These are phyloP conservation scores for Quercus alba DNA, from an alignment of 306 rosid species.

Conservation along the genomic window DNA sequence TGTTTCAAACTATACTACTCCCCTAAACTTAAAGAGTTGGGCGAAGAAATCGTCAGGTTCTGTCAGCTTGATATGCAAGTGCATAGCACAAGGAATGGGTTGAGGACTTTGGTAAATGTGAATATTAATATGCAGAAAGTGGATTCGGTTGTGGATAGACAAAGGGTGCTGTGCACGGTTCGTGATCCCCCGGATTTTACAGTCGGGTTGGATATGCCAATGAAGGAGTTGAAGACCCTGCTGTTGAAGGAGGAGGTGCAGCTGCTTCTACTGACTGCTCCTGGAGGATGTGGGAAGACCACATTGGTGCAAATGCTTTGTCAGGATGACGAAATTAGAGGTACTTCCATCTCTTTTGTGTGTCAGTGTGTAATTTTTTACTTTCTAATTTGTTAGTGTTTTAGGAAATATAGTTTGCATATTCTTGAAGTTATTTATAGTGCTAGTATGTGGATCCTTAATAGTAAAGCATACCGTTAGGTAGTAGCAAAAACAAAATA, in stretches of 20 bases:
- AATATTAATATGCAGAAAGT: not conserved
- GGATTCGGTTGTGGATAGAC: not conserved
- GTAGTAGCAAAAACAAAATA: not conserved
- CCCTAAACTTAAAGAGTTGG: constrained; percentile 8
- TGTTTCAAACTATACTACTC: not conserved
- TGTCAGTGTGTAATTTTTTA: not conserved
- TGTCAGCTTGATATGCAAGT: not conserved
- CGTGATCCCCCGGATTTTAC: constrained; percentile 15
- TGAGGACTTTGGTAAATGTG: not conserved
- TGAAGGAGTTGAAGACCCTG: constrained; percentile 32
- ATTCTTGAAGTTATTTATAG: not conserved
- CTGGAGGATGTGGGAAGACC: constrained; percentile 55
- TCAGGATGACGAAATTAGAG: constrained; percentile 34
- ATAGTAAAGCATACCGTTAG: not conserved
- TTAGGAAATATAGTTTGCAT: not conserved
- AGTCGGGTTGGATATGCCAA: constrained; percentile 34
- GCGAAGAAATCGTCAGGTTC: not conserved
- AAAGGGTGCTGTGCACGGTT: constrained; percentile 11
- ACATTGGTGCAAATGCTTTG: constrained; percentile 47
- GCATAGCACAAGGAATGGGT: not conserved
- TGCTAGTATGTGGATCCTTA: not conserved
- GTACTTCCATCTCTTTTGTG: constrained; percentile 13
- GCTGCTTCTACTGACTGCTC: constrained; percentile 31
- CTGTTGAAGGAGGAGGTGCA: constrained; percentile 25
- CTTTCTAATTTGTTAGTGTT: not conserved